phyloP scores from a whole-genome alignment of 73 alveolate genomes.

The Paramecium caudatum region DNA sequence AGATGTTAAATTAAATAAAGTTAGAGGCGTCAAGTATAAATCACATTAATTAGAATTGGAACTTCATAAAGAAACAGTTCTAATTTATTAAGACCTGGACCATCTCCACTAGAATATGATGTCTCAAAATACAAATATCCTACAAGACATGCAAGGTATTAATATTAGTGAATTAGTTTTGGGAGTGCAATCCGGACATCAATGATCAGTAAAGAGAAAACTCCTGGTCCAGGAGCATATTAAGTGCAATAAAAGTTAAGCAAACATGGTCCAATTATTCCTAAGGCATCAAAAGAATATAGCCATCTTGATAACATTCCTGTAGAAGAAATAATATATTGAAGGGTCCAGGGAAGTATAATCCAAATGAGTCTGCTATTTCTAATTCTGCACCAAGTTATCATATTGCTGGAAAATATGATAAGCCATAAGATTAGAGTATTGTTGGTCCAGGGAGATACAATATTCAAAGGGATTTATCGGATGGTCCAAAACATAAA shows the following conservation, averaged over 20 bases:
- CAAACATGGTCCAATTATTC: constrained; percentile 47
- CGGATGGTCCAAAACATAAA: constrained; percentile 50
- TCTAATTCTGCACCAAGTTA: constrained; percentile 32
- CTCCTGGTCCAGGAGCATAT: constrained; percentile 66
- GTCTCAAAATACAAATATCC: constrained; percentile 43
- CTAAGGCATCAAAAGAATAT: constrained; percentile 26
- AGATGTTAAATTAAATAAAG: not conserved
- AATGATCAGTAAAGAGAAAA: not conserved
- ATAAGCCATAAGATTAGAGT: constrained; percentile 6
- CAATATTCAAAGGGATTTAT: constrained; percentile 8
- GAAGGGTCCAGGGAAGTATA: constrained; percentile 64
- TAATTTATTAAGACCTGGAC: not conserved
- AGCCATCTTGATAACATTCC: not conserved
- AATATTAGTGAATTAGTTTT: not conserved
- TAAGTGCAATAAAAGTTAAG: not conserved
- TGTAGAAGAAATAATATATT: not conserved
- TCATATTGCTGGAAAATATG: constrained; percentile 65
- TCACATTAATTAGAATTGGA: constrained; percentile 43
- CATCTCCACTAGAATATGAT: constrained; percentile 61
- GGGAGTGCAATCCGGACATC: constrained; percentile 51
- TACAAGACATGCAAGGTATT: constrained; percentile 60
- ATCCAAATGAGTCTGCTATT: not conserved
- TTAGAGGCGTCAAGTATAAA: constrained; percentile 18
- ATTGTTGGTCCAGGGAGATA: constrained; percentile 64
- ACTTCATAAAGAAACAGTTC: constrained; percentile 15